phyloP scores from a whole-genome alignment of 305 asterid genomes.

The Striga hermonthica region DNA sequence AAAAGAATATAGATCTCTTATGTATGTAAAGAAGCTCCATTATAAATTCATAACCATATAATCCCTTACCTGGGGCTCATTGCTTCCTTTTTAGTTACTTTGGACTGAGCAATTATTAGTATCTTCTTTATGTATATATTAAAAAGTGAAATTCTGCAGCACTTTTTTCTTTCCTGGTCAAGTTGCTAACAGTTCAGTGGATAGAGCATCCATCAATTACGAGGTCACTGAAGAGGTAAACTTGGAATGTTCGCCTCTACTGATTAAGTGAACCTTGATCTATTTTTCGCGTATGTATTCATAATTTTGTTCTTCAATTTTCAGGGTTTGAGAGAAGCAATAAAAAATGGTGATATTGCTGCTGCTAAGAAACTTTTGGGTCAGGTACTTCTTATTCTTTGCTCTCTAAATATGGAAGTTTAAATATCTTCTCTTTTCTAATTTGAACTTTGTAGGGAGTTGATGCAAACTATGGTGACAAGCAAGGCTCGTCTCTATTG shows the following conservation, averaged over 20 bases:
- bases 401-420: slow-evolving; percentile 21
- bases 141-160: slow-evolving; percentile 50
- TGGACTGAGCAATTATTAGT: slow-evolving; percentile 14
- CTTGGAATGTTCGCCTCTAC: slow-evolving; percentile 20
- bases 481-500: slow-evolving; percentile 86
- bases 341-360: slow-evolving; percentile 81
- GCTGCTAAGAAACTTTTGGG: slow-evolving; percentile 80
- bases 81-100: neutral
- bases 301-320: slow-evolving; percentile 32
- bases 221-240: slow-evolving; percentile 88
- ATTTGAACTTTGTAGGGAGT: slow-evolving; percentile 59
- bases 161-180: slow-evolving; percentile 65
- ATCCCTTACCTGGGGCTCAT: neutral
- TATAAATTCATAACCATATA: neutral
- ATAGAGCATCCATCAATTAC: slow-evolving; percentile 46
- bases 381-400: slow-evolving; percentile 54
- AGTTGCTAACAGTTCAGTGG: slow-evolving; percentile 48
- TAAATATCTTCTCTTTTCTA: slow-evolving; percentile 19
- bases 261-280: slow-evolving; percentile 6
- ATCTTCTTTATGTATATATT: slow-evolving; percentile 9
- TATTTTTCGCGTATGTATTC: slow-evolving; percentile 15
- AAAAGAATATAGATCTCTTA: neutral
- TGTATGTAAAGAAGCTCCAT: neutral
- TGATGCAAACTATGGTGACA: slow-evolving; percentile 84
- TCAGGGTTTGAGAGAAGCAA: slow-evolving; percentile 94